A percentile compares a stretch with the other conserved stretches of the same genome.
These are phyloP conservation scores for Penicillium ochrochloron DNA, from an alignment of 495 filamentous ascomycete species.

Conservation along the genomic window DNA sequence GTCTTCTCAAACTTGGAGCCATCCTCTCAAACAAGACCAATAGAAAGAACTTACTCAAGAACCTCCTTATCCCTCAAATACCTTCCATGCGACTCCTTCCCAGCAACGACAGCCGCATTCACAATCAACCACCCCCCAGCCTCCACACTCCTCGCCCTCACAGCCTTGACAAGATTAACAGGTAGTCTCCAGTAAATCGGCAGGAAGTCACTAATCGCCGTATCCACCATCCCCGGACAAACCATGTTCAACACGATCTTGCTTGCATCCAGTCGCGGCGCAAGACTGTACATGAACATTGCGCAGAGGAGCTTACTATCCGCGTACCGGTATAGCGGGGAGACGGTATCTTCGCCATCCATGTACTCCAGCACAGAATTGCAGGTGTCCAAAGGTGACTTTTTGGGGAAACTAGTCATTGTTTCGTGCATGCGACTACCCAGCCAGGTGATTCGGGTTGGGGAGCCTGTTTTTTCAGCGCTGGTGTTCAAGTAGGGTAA, in stretches of 20 bases:
- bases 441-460: slow-evolving; percentile 5
- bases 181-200: slow-evolving; percentile 13
- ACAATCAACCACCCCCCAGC: slow-evolving; percentile 22
- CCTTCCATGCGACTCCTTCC: slow-evolving; percentile 21
- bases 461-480: background rate
- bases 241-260: slow-evolving; percentile 32
- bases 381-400: background rate
- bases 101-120: slow-evolving; percentile 19
- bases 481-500: background rate
- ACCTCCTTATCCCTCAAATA: slow-evolving; percentile 22
- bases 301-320: slow-evolving; percentile 38
- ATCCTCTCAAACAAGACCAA: background rate
- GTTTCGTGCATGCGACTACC: slow-evolving; percentile 23
- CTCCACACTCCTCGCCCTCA: slow-evolving; percentile 20
- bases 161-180: slow-evolving; percentile 14
- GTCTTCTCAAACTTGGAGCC: background rate
- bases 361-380: slow-evolving; percentile 27
- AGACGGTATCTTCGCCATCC: slow-evolving; percentile 24
- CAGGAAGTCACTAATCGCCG: slow-evolving; percentile 16
- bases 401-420: slow-evolving; percentile 19
- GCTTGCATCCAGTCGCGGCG: slow-evolving; percentile 24
- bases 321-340: slow-evolving; percentile 25
- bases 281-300: slow-evolving; percentile 38
- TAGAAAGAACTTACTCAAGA: slow-evolving; percentile 12
- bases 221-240: slow-evolving; percentile 30